phyloP scores from a whole-genome alignment of 2,329 filamentous ascomycete species.

The Aspergillus amoenus region DNA sequence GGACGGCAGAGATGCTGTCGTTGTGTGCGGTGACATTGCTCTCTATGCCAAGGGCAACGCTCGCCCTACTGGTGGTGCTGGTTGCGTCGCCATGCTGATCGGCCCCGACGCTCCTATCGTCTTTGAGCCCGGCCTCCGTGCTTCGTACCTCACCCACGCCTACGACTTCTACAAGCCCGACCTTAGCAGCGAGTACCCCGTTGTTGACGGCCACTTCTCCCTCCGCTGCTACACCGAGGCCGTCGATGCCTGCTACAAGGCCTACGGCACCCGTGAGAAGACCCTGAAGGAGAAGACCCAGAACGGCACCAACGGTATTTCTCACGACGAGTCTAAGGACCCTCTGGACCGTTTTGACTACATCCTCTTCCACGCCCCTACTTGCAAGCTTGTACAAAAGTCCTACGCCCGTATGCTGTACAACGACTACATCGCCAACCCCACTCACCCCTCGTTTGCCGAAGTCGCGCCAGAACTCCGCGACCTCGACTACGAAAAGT shows the following conservation, averaged over 20 bases:
- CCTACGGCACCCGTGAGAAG: conserved; percentile 73
- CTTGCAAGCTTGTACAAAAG: conserved; percentile 84
- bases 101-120: conserved; percentile 76
- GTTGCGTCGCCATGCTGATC: conserved; percentile 74
- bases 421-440: conserved; percentile 77
- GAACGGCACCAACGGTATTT: conserved; percentile 51
- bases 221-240: conserved; percentile 79
- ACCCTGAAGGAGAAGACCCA: conserved; percentile 49
- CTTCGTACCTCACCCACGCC: conserved; percentile 77
- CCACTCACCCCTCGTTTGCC: conserved; percentile 65
- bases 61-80: conserved; percentile 77
- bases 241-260: conserved; percentile 77
- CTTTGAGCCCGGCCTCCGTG: conserved; percentile 75
- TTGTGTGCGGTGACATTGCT: conserved; percentile 79
- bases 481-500: conserved; percentile 76
- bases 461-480: conserved; percentile 75
- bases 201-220: conserved; percentile 82
- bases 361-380: conserved; percentile 78
- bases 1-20: conserved; percentile 80
- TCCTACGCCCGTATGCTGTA: conserved; percentile 81
- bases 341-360: conserved; percentile 80
- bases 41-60: conserved; percentile 82
- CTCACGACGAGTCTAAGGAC: conserved; percentile 54
- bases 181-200: conserved; percentile 81
- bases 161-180: conserved; percentile 93